Evolutionary conservation across 768 basidiomycete genomes (phyloP), one percentile per base, ranked within the genome.

Genomic region (Coprinopsis cinerea): DNA sequence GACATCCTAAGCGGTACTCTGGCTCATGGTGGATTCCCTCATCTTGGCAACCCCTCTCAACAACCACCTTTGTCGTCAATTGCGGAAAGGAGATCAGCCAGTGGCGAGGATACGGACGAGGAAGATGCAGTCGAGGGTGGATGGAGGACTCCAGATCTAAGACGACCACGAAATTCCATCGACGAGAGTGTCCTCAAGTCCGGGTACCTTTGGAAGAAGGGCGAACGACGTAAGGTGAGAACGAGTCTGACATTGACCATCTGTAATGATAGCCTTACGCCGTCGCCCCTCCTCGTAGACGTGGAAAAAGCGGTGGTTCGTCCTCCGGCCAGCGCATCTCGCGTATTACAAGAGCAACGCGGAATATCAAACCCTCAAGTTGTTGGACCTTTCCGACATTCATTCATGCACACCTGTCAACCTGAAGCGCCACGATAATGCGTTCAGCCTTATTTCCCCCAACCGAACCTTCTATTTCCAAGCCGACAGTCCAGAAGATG

Each of bases 271-370:
- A 30, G 24, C 13, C 44, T 46, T 48, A 23, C 36, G 17, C 48
- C 13, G 47, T 41, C 6, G 17, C 44, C n/a, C n/a, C n/a, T 3
- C 32, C 14, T 6, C 18, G 17, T 61, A 95, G 93, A 92, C 88
- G 1, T 99, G 96, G 96, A 97, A 98, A 77, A 94, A 93, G 69
- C 81, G 94, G 18, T 98, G 95, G 95, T 98, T 98, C 59, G 96
- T 99, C 1, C 71, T 99, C 51, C 81, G 95, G 15, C 81, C 91
- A 0, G 88, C 87, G 2, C 92, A 96, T 66, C 71, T 99, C 44
- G 92, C 92, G 2, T 97, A 95, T 68, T 98, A 98, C 81, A 97
- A 98, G 74, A 92, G 81, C 42, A 84, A 88, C 26, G 88, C 89
- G 49, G 95, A 99, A 67, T 98, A 98, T 70, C 78, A 94, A 65